Conservation (phyloP, 2,329 filamentous ascomycete genomes). For the Scedosporium boydii region DNA sequence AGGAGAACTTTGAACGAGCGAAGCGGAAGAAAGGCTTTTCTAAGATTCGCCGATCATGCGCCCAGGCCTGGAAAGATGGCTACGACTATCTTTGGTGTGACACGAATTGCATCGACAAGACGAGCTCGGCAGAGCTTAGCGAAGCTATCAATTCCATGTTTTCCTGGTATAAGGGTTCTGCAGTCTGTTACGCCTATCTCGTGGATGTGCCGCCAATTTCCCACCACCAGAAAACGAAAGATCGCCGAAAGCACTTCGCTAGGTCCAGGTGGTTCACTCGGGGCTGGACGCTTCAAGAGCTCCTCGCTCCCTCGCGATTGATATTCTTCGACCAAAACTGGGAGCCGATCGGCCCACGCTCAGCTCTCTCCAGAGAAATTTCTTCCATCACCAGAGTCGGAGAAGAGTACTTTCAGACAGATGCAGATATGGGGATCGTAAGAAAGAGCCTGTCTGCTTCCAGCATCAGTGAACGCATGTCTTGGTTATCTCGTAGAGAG, state of each 20-base stretch:
- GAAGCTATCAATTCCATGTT: constrained; percentile 20
- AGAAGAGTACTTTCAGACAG: background rate
- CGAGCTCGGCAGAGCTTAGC: constrained; percentile 16
- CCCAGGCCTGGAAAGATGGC: background rate
- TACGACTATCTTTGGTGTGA: constrained; percentile 19
- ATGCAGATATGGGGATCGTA: background rate
- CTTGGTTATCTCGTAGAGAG: background rate
- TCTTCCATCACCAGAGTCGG: background rate
- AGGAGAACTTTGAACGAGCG: background rate
- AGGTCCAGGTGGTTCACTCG: constrained; percentile 10
- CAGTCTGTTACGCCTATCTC: constrained; percentile 16
- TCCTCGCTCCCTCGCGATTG: constrained; percentile 7
- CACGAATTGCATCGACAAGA: constrained; percentile 19
- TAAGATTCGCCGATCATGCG: background rate
- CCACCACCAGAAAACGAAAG: background rate
- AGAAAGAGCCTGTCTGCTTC: background rate
- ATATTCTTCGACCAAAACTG: constrained; percentile 9
- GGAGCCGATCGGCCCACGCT: background rate
- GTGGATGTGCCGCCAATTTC: constrained; percentile 11
- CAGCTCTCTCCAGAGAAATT: background rate
- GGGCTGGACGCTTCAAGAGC: constrained; percentile 11
- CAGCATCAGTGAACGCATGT: background rate
- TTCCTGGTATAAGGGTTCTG: constrained; percentile 16
- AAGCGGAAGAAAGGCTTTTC: background rate
- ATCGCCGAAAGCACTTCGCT: background rate